Conservation (phyloP, 345 rosid genomes). For the Cardamine chenopodiifolia region DNA sequence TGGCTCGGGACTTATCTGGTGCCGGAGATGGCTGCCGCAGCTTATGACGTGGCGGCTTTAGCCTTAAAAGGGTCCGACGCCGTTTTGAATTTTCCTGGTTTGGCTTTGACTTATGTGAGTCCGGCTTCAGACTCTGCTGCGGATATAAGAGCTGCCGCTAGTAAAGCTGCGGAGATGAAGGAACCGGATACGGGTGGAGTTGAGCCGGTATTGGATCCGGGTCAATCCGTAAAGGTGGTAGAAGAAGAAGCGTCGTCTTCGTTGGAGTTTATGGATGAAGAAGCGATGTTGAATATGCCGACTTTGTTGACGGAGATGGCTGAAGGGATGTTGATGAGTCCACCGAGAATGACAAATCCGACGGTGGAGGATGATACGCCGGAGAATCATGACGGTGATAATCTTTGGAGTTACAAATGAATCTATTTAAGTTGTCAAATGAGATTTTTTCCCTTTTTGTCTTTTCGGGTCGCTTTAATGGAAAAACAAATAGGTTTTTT, state of each 20-base stretch:
- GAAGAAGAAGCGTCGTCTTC: constrained; percentile 21
- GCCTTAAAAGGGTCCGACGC: constrained; percentile 69
- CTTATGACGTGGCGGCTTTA: constrained; percentile 75
- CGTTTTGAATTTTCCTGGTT: constrained; percentile 58
- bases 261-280: constrained; percentile 57
- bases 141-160: constrained; percentile 65
- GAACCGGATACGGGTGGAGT: constrained; percentile 31
- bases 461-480: constrained; percentile 2
- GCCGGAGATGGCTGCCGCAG: constrained; percentile 83
- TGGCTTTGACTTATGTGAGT: constrained; percentile 50
- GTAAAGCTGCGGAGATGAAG: constrained; percentile 54
- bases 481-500: constrained; percentile 21
- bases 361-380: constrained; percentile 58
- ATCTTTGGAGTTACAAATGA: constrained; percentile 59
- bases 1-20: constrained; percentile 78
- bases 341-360: constrained; percentile 63
- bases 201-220: constrained; percentile 26
- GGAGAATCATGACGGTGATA: constrained; percentile 55
- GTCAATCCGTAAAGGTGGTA: constrained; percentile 26
- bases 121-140: constrained; percentile 54
- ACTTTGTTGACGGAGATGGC: constrained; percentile 73
- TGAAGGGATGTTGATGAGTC: constrained; percentile 71
- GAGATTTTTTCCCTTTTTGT: not conserved
- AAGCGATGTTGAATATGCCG: constrained; percentile 62
- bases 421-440: not conserved